These are phyloP conservation scores for Ustilago crameri DNA, from an alignment of 1,284 basidiomycete species.

Conservation along the genomic window DNA sequence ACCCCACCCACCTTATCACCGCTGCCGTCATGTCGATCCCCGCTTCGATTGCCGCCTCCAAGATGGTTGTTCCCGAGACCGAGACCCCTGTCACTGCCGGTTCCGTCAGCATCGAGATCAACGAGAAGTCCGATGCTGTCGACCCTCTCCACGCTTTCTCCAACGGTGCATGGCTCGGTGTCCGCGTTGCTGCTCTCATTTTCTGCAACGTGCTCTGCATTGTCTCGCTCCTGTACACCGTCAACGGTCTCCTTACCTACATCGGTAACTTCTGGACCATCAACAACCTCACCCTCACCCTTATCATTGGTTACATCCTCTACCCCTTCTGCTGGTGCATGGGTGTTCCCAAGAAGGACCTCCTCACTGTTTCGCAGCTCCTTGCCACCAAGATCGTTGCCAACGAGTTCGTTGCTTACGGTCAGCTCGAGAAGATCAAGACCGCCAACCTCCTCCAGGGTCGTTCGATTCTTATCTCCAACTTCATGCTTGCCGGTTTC, in stretches of 20 bases:
- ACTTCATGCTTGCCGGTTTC: conserved; percentile 88
- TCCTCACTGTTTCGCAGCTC: conserved; percentile 71
- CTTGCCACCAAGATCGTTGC: conserved; percentile 87
- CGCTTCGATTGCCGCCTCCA: conserved; percentile 89
- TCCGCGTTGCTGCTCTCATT: conserved; percentile 85
- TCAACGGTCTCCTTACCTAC: conserved; percentile 89
- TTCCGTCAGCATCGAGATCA: conserved; percentile 80
- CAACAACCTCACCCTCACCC: conserved; percentile 79
- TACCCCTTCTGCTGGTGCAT: conserved; percentile 79
- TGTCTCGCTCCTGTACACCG: conserved; percentile 77
- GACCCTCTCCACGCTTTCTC: conserved; percentile 86
- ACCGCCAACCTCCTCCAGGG: conserved; percentile 74
- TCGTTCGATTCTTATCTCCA: conserved; percentile 79
- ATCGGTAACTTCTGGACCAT: conserved; percentile 87
- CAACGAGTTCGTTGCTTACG: conserved; percentile 82
- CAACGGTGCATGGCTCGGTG: conserved; percentile 84
- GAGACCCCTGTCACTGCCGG: conserved; percentile 88
- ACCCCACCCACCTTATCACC: conserved; percentile 81
- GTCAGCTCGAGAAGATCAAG: conserved; percentile 60
- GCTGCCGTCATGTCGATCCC: conserved; percentile 94
- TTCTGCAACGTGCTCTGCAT: conserved; percentile 82
- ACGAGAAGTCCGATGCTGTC: conserved; percentile 72
- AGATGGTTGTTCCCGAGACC: conserved; percentile 82
- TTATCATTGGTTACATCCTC: conserved; percentile 83
- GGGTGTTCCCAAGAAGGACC: conserved; percentile 70